Evolutionary conservation across 768 basidiomycete genomes (phyloP).

Genomic region (Paxillus involutus): DNA sequence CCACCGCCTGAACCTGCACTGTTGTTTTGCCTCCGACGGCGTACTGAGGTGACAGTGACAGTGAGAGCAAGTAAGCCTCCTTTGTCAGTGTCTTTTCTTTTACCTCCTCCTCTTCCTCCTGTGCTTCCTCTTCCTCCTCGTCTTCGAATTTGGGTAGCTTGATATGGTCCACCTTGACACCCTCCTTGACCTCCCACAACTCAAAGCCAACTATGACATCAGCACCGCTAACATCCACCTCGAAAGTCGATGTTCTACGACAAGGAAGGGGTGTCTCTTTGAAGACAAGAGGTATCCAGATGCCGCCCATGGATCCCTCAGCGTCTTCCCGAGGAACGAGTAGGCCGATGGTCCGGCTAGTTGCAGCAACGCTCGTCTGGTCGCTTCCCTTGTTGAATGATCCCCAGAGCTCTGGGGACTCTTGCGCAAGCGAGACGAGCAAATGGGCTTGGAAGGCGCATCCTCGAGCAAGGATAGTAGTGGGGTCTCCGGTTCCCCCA

Average conservation of each 20-base stretch:
- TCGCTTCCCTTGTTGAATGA: conserved; percentile 48
- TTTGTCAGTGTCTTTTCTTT: conserved; percentile 63
- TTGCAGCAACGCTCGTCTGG: conserved; percentile 50
- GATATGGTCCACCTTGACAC: conserved; percentile 60
- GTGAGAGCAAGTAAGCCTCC: conserved; percentile 43
- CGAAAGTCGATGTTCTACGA: conserved; percentile 57
- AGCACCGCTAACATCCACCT: conserved; percentile 48
- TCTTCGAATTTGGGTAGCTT: conserved; percentile 44
- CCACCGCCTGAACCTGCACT: conserved; percentile 45
- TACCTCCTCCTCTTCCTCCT: conserved; percentile 62
- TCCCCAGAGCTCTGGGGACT: conserved; percentile 47
- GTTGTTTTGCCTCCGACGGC: conserved; percentile 48
- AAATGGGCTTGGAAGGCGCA: conserved; percentile 73
- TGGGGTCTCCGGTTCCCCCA: conserved; percentile 75
- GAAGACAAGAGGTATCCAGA: conserved; percentile 65
- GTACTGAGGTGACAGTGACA: conserved; percentile 36
- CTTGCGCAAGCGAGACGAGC: conserved; percentile 47
- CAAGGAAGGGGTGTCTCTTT: conserved; percentile 73
- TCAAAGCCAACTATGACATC: conserved; percentile 54
- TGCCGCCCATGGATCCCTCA: conserved; percentile 49
- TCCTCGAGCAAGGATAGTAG: conserved; percentile 74
- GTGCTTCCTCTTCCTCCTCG: conserved; percentile 48
- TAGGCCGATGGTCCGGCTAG: conserved; percentile 61
- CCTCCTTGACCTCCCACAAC: conserved; percentile 76
- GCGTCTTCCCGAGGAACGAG: conserved; percentile 54